phyloP scores from a whole-genome alignment of 352 stramenopile species.

The Pythium utonaiense region DNA sequence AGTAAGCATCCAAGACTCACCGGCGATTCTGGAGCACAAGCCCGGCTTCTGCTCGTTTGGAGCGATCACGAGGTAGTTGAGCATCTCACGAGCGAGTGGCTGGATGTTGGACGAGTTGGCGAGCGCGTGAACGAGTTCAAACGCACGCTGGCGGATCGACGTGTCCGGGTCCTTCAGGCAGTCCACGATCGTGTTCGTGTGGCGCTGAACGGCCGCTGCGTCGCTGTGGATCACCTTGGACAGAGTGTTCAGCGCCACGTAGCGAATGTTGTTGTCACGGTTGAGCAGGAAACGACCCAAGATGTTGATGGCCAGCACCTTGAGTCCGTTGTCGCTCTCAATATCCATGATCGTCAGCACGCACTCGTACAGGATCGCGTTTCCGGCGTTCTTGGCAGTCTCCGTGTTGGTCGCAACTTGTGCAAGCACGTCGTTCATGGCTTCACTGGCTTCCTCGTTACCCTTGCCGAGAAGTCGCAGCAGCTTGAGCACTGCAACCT shows the following conservation, averaged over 20 bases:
- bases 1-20: too few relatives aligned
- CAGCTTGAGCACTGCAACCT: slow-evolving; percentile 88
- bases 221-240: slow-evolving; percentile 89
- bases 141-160: slow-evolving; percentile 96
- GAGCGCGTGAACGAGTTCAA: slow-evolving; percentile 99
- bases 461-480: slow-evolving; percentile 94
- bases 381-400: slow-evolving; percentile 98
- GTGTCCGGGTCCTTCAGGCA: slow-evolving; percentile 97
- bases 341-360: slow-evolving; percentile 99
- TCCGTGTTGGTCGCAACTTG: slow-evolving; percentile 99
- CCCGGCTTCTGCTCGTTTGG: slow-evolving; percentile 92
- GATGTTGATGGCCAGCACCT: slow-evolving; percentile 99
- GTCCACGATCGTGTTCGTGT: slow-evolving; percentile 95
- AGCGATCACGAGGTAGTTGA: slow-evolving; percentile 99
- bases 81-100: slow-evolving; percentile 94
- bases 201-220: slow-evolving; percentile 94
- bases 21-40: slow-evolving; percentile 94
- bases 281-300: slow-evolving; percentile 98
- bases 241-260: slow-evolving; percentile 98
- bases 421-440: slow-evolving; percentile 97
- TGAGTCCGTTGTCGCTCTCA: slow-evolving; percentile 95
- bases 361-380: slow-evolving; percentile 99
- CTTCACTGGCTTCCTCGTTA: slow-evolving; percentile 92
- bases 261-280: slow-evolving; percentile 99
- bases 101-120: slow-evolving; percentile 97